Base-by-base conservation (phyloP, 2,329 filamentous ascomycete species). In the Plenodomus lindquistii region DNA sequence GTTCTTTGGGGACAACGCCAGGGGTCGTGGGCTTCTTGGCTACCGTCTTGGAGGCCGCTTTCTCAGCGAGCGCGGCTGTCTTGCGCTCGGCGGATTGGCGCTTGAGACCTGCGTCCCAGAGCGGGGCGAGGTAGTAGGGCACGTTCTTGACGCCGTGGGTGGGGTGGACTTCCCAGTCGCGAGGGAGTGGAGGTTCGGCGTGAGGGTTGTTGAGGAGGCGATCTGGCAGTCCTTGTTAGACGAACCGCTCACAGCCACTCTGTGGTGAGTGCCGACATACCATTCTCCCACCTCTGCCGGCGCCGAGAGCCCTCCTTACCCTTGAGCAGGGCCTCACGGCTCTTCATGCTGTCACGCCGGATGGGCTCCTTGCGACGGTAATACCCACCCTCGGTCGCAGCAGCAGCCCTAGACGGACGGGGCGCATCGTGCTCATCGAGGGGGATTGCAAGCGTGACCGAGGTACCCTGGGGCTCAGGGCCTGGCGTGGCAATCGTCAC, bases 261-360 rank as follows among this genome's bases (percentile, higher is more conserved):
- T 43, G 37, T 42, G 41, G 40, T 46, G 35, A 37, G 37, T 37
- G 49, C 39, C 44, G 42, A 57, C 43, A 44, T 69, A 95, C 91
- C 89, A 73, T 97, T 99, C 78, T 99, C 94, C 91, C 92, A 97
- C 46, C 93, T 82, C 62, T 93, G 86, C 41, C 93, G 81, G 64
- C 93, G 86, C 29, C 93, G 83, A 62, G 85, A 93, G 27, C 93
- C 93, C 72, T 97, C 91, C 60, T 95, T 96, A 47, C 93, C 93
- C 76, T 91, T 95, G 24, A 94, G 78, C 43, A 96, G 68, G 2
- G 85, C 83, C 57, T 96, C 91, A 16, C 92, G 85, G 42, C 82
- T 74, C 65, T 84, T 85, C 63, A 83, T 62, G 60, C 82, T 86
- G 62, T 87, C 85, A 42, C 83, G 80, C 27, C 81, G 77, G 38